These are phyloP conservation scores for Aquilaria agallochum DNA, from an alignment of 441 rosid genomes.

Conservation along the genomic window DNA sequence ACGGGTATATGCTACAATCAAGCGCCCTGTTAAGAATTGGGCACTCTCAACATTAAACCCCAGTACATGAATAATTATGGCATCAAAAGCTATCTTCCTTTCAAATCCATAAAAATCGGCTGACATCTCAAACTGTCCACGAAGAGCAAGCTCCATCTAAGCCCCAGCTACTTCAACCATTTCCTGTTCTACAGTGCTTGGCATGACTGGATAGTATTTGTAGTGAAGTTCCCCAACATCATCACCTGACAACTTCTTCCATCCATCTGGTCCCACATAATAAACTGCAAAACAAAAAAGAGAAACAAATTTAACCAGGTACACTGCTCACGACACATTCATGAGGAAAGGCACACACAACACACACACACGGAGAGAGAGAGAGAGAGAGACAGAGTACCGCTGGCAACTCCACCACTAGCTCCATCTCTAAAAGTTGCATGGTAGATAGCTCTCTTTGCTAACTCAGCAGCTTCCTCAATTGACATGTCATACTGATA, in stretches of 20 bases:
- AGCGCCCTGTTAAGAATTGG: no score
- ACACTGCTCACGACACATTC: not conserved
- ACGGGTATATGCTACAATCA: no score
- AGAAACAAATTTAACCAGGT: constrained; percentile 5
- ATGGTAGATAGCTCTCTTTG: constrained; percentile 88
- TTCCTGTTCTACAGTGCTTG: no score
- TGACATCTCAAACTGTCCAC: no score
- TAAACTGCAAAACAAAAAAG: constrained; percentile 45
- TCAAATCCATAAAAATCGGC: no score
- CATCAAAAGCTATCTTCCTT: no score
- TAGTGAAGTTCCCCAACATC: constrained; percentile 21
- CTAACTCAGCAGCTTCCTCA: constrained; percentile 89
- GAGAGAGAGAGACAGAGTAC: constrained; percentile 28
- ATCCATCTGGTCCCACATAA: constrained; percentile 81
- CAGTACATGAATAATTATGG: no score
- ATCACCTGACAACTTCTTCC: constrained; percentile 92
- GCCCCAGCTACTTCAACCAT: no score
- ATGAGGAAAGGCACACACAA: not conserved
- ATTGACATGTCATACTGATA: constrained; percentile 74
- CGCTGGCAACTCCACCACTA: constrained; percentile 98
- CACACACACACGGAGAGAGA: not conserved
- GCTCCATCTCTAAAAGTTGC: constrained; percentile 97
- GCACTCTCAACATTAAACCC: no score
- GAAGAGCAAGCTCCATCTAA: constrained; percentile 41
- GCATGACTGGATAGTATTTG: no score